Conservation (phyloP, 2,329 filamentous ascomycete species). For the Aureobasidium lini region DNA sequence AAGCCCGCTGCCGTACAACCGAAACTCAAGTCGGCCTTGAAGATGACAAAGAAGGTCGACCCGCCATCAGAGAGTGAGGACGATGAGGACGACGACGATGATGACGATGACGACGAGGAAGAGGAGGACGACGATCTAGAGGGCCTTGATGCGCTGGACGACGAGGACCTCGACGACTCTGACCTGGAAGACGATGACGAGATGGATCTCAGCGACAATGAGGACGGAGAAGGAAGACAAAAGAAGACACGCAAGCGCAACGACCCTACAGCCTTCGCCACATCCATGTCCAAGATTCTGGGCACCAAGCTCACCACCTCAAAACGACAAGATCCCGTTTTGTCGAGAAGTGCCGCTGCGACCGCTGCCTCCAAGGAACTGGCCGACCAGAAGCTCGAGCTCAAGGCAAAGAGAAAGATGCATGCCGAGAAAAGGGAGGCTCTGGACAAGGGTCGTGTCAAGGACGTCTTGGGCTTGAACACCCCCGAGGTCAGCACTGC, state of each 20-base stretch:
- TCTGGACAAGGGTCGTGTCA: slow-evolving; percentile 78
- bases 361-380: slow-evolving; percentile 64
- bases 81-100: slow-evolving; percentile 16
- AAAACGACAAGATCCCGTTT: slow-evolving; percentile 81
- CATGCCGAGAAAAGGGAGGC: slow-evolving; percentile 72
- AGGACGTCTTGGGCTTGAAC: slow-evolving; percentile 67
- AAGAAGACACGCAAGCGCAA: slow-evolving; percentile 70
- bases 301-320: slow-evolving; percentile 77
- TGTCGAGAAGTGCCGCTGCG: slow-evolving; percentile 72
- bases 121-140: slow-evolving; percentile 30
- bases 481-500: slow-evolving; percentile 44
- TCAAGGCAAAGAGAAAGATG: slow-evolving; percentile 70
- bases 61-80: slow-evolving; percentile 18
- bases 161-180: slow-evolving; percentile 24
- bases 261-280: slow-evolving; percentile 85
- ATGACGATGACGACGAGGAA: slow-evolving; percentile 26
- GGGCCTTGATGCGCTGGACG: slow-evolving; percentile 31
- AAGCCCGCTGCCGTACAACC: background rate
- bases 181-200: slow-evolving; percentile 27
- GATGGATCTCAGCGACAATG: slow-evolving; percentile 30
- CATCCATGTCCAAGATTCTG: slow-evolving; percentile 87
- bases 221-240: slow-evolving; percentile 21
- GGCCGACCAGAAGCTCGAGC: slow-evolving; percentile 69
- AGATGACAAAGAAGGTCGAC: slow-evolving; percentile 1
- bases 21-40: slow-evolving; percentile 12